Percentiles rank a stretch among this genome's conserved stretches.
Evolutionary conservation across 2,329 filamentous ascomycete genomes (phyloP).

Genomic region (Pseudogymnoascus sp.): DNA sequence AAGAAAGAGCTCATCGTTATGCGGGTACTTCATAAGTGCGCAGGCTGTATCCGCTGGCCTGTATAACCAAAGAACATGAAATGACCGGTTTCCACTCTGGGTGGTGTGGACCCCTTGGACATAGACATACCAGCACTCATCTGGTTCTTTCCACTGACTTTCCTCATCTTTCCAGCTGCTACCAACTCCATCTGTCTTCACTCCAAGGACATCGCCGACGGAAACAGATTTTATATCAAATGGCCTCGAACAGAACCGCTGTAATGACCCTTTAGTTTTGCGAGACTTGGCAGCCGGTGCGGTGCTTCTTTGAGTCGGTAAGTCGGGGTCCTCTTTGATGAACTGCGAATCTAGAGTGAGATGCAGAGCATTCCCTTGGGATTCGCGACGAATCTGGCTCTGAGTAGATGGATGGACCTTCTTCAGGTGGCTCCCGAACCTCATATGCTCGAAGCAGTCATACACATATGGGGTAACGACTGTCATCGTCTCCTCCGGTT

Average conservation of each 20-base stretch:
- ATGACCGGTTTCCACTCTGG: conserved; percentile 31
- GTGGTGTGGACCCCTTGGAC: conserved; percentile 47
- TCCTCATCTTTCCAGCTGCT: conserved; percentile 48
- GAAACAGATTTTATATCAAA: conserved; percentile 40
- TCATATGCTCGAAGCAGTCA: conserved; percentile 54
- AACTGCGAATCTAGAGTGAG: conserved; percentile 6
- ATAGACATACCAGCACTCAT: conserved; percentile 60
- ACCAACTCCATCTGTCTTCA: conserved; percentile 34
- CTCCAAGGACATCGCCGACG: conserved; percentile 41
- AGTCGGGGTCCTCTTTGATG: neutral
- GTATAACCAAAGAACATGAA: conserved; percentile 69
- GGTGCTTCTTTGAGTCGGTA: neutral
- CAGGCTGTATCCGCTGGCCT: conserved; percentile 63
- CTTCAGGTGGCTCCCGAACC: conserved; percentile 46
- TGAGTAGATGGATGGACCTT: conserved; percentile 23
- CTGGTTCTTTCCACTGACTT: conserved; percentile 34
- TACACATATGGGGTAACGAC: conserved; percentile 63
- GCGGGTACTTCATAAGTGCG: conserved; percentile 57
- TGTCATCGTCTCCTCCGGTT: conserved; percentile 35
- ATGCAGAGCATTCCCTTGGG: conserved; percentile 9
- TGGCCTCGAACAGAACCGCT: conserved; percentile 20
- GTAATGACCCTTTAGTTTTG: neutral
- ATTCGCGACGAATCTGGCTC: conserved; percentile 23
- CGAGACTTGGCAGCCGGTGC: neutral
- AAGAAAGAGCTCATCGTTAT: conserved; percentile 65